Base-by-base conservation (phyloP, 2,329 filamentous ascomycete species). In the Exophiala alcalophila region DNA sequence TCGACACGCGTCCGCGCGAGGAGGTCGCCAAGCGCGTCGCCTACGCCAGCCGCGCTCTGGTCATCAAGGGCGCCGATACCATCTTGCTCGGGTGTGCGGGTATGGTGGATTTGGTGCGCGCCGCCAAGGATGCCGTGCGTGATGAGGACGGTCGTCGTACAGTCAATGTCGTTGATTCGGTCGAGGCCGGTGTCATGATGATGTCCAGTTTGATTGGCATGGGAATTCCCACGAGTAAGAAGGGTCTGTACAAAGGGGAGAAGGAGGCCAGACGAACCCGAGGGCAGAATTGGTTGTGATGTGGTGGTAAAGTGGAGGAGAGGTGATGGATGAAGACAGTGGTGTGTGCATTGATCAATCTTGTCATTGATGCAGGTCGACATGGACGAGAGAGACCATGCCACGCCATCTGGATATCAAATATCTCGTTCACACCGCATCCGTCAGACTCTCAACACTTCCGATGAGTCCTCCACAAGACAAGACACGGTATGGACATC, bases 121-220 rank as follows among this genome's bases (percentile, higher is more conserved):
- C 66, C 3, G 69, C 73, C 28, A 69, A 74, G 49, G 59, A 69
- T 19, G 70, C 65, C 0, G 73, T 76, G 0, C 64, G 63, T 0
- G 60, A 65, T 20, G 66, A 59, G 20, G 58, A 56, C 32, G 51
- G 51, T 1, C 34, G 71, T 21, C 55, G 61, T 21, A 58, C 54
- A 11, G 61, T 66, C 3, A 71, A 72, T 56, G 70, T 77, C 5
- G 62, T 76, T 18, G 73, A 77, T 59, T 71, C 72, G 0, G 73
- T 77, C 1, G 65, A 61, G 64, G 68, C 16, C 56, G 69, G 53
- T 57, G 61, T 61, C 11, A 54, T 59, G 43, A 53, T 59, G 45
- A 53, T 61, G 41, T 44, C 51, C 6, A 54, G 50, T 10, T 38
- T 61, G 10, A 45, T 61, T 15, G 49, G 44, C 26, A 59, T 59